Percentiles rank a stretch among this genome's conserved stretches.
Evolutionary conservation across 2,329 filamentous ascomycete species (phyloP).

Genomic region (Dactylonectria macrodidyma): DNA sequence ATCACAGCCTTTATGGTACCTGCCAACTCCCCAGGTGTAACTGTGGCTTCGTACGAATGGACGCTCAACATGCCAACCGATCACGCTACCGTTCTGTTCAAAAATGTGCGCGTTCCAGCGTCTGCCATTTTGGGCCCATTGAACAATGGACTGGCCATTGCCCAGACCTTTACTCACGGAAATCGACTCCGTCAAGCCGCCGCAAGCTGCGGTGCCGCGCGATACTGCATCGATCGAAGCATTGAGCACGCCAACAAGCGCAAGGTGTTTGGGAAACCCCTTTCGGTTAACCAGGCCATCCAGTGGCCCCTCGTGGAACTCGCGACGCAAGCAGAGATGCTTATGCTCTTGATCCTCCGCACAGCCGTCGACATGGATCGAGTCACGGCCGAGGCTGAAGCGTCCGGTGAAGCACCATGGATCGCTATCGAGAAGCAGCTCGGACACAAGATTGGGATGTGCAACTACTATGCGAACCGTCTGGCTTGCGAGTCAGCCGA

Average conservation of each 20-base stretch:
- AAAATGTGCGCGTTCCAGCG: conserved; percentile 25
- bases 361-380: conserved; percentile 36
- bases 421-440: conserved; percentile 37
- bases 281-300: conserved; percentile 36
- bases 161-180: conserved; percentile 38
- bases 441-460: conserved; percentile 39
- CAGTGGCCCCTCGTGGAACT: conserved; percentile 39
- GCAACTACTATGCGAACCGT: conserved; percentile 38
- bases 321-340: conserved; percentile 34
- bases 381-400: conserved; percentile 7
- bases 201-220: conserved; percentile 33
- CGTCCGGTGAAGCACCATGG: conserved; percentile 25
- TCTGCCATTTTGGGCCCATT: conserved; percentile 28
- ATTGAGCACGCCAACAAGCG: conserved; percentile 32
- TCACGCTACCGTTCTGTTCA: conserved; percentile 31
- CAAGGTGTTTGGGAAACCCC: conserved; percentile 33
- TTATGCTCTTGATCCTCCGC: conserved; percentile 34
- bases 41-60: conserved; percentile 33
- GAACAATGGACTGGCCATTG: conserved; percentile 33
- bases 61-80: conserved; percentile 41
- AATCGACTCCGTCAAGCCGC: conserved; percentile 38
- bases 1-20: conserved; percentile 36
- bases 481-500: conserved; percentile 35
- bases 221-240: conserved; percentile 33
- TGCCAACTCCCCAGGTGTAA: conserved; percentile 22